Evolutionary conservation across 345 rosid genomes (phyloP).

Genomic region (Pistacia atlantica): DNA sequence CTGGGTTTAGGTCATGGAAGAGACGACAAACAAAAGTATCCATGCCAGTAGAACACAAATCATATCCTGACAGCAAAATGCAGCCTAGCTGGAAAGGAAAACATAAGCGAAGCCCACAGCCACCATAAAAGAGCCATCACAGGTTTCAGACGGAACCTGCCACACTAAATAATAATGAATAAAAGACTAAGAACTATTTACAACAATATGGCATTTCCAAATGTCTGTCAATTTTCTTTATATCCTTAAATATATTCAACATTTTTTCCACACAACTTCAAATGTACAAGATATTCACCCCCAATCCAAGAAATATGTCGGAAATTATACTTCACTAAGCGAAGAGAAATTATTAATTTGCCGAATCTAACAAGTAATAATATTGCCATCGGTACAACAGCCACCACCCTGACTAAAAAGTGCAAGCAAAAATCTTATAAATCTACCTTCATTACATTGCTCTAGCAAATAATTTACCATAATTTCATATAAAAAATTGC

Average conservation of each 20-base stretch:
- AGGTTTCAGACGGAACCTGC: no score
- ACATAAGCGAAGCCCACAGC: background rate
- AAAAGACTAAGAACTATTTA: no score
- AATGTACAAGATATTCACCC: no score
- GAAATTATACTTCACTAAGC: constrained; percentile 13
- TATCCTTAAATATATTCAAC: no score
- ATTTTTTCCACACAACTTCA: no score
- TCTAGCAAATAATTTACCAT: background rate
- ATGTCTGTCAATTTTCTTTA: no score
- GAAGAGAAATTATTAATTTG: background rate
- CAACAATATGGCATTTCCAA: no score
- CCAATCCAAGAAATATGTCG: background rate
- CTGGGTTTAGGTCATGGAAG: background rate
- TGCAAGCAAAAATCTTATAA: background rate
- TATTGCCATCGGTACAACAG: background rate
- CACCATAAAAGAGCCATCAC: no score
- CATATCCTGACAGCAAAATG: background rate
- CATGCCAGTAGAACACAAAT: background rate
- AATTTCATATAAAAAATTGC: background rate
- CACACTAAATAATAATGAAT: no score
- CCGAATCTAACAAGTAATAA: background rate
- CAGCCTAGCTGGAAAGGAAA: background rate
- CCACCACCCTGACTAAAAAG: background rate
- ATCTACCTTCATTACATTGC: background rate
- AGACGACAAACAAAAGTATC: no score